phyloP scores from a whole-genome alignment of 2,329 filamentous ascomycete species.

The Scedosporium aurantiacum region DNA sequence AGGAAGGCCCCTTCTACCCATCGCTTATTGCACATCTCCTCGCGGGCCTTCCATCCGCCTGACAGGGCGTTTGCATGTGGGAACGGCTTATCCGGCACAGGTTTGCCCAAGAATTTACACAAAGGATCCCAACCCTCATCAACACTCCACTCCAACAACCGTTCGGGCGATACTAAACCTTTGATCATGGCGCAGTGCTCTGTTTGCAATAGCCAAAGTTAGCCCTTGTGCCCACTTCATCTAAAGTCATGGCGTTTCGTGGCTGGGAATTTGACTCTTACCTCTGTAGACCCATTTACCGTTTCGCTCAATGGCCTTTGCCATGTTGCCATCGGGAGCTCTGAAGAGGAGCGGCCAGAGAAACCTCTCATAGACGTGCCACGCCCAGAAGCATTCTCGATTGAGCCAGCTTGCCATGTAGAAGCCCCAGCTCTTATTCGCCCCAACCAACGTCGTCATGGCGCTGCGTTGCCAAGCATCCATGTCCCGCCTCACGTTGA shows the following conservation, averaged over 20 bases:
- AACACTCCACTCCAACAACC: slow-evolving; percentile 18
- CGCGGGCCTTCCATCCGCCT: slow-evolving; percentile 5
- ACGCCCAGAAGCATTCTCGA: slow-evolving; percentile 21
- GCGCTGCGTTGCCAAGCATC: slow-evolving; percentile 27
- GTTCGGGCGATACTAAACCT: slow-evolving; percentile 15
- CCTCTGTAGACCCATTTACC: slow-evolving; percentile 18
- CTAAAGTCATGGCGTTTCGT: background rate
- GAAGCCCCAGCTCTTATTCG: slow-evolving; percentile 17
- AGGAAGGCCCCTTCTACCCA: slow-evolving; percentile 9
- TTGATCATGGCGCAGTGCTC: slow-evolving; percentile 23
- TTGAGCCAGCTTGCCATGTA: slow-evolving; percentile 16
- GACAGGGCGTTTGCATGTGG: slow-evolving; percentile 9
- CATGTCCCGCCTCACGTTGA: slow-evolving; percentile 26
- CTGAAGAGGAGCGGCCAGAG: slow-evolving; percentile 19
- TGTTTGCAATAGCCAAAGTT: slow-evolving; percentile 6
- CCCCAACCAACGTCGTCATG: slow-evolving; percentile 15
- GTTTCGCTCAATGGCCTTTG: slow-evolving; percentile 15
- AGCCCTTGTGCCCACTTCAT: background rate
- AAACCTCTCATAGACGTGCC: slow-evolving; percentile 19
- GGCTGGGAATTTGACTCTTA: slow-evolving; percentile 10
- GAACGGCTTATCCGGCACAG: slow-evolving; percentile 16
- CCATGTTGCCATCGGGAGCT: slow-evolving; percentile 17
- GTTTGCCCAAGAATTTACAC: slow-evolving; percentile 23
- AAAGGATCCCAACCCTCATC: slow-evolving; percentile 25
- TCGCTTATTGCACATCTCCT: slow-evolving; percentile 9